These are phyloP conservation scores for Neurospora terricola DNA, from an alignment of 495 filamentous ascomycete genomes.

Conservation along the genomic window DNA sequence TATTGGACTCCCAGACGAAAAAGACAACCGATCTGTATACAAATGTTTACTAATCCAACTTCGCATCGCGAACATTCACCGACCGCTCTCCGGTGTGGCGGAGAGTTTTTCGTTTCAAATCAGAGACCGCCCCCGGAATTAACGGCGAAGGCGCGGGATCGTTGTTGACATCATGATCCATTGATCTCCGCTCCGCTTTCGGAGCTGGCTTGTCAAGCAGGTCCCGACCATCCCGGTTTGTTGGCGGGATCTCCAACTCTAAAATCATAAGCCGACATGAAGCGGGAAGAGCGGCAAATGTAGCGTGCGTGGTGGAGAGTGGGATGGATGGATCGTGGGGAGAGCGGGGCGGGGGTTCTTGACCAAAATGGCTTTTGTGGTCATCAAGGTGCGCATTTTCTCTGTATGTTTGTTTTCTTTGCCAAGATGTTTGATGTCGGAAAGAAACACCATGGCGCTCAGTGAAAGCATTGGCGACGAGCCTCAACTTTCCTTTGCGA, in stretches of 20 bases:
- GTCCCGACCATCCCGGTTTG: not conserved
- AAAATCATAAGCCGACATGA: not conserved
- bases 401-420: not conserved
- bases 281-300: not conserved
- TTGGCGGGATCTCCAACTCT: not conserved
- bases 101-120: not conserved
- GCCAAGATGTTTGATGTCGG: not conserved
- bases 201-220: not conserved
- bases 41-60: not conserved
- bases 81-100: not conserved
- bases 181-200: not conserved
- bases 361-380: not conserved
- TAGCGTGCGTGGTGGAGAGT: not conserved
- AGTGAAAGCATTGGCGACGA: not conserved
- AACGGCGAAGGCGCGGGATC: not conserved
- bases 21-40: not conserved
- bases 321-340: not conserved
- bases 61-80: not conserved
- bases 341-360: not conserved
- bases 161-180: not conserved
- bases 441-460: not conserved
- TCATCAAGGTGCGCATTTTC: not conserved
- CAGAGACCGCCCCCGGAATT: not conserved
- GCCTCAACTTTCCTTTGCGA: not conserved
- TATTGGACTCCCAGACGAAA: too few relatives aligned